These are phyloP conservation scores for Linderina pennispora DNA, from an alignment of 192 early-diverging fungal species.

Conservation along the genomic window DNA sequence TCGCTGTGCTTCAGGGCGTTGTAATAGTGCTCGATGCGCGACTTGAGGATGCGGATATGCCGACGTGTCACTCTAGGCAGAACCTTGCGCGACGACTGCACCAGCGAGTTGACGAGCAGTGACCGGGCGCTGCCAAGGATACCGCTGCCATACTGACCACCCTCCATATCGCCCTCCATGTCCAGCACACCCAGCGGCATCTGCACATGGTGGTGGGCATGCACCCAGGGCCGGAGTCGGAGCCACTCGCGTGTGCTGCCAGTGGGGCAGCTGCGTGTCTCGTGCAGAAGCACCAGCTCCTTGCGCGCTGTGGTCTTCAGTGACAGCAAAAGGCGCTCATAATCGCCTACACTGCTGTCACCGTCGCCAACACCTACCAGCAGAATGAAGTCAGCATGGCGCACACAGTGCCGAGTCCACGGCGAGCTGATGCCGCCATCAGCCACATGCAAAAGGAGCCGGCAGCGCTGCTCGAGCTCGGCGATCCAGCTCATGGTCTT, in stretches of 20 bases:
- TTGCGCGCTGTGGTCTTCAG: slow-evolving; percentile 98
- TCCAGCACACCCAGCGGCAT: slow-evolving; percentile 55
- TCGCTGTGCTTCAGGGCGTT: slow-evolving; percentile 33
- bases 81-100: slow-evolving; percentile 16
- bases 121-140: slow-evolving; percentile 9
- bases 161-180: not conserved
- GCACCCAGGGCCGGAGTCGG: slow-evolving; percentile 88
- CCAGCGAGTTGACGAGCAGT: slow-evolving; percentile 10
- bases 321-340: slow-evolving; percentile 83
- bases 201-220: slow-evolving; percentile 94
- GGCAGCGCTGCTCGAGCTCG: slow-evolving; percentile 84
- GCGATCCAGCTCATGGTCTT: slow-evolving; percentile 90
- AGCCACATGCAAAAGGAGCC: slow-evolving; percentile 91
- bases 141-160: not conserved
- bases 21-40: slow-evolving; percentile 63
- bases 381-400: slow-evolving; percentile 93
- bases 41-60: slow-evolving; percentile 57
- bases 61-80: slow-evolving; percentile 6
- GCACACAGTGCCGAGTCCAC: slow-evolving; percentile 95
- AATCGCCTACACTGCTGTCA: slow-evolving; percentile 84
- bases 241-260: slow-evolving; percentile 91
- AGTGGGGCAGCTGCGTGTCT: slow-evolving; percentile 61
- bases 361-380: slow-evolving; percentile 90
- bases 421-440: slow-evolving; percentile 83
- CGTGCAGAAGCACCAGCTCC: slow-evolving; percentile 90